Evolutionary conservation across 2,329 filamentous ascomycete genomes (phyloP).

Genomic region (Teratosphaeria pseudoeucalypti): DNA sequence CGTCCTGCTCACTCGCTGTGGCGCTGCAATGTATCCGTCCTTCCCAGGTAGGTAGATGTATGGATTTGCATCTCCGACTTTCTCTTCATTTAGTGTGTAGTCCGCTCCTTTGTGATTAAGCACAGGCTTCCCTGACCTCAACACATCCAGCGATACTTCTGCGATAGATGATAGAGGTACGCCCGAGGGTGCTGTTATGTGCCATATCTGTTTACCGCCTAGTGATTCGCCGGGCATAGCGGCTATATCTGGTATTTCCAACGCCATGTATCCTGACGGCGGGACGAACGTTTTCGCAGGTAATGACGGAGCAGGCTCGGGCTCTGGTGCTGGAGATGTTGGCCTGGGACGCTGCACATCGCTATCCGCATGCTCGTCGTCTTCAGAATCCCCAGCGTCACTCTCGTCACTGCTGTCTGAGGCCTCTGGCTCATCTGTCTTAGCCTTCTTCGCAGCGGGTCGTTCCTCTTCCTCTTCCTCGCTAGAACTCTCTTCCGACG

Average conservation of each 20-base stretch:
- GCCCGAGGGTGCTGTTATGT: slow-evolving; percentile 62
- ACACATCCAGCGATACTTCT: slow-evolving; percentile 52
- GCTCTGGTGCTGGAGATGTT: neutral
- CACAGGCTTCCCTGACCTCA: slow-evolving; percentile 42
- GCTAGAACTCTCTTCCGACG: slow-evolving; percentile 6
- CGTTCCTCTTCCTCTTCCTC: slow-evolving; percentile 4
- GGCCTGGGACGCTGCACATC: neutral
- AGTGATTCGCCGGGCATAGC: slow-evolving; percentile 39
- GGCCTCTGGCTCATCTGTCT: slow-evolving; percentile 1
- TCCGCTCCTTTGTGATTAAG: slow-evolving; percentile 54
- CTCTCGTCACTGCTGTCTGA: slow-evolving; percentile 2
- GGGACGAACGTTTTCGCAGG: slow-evolving; percentile 20
- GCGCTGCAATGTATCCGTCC: slow-evolving; percentile 25
- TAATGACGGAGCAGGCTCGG: slow-evolving; percentile 7
- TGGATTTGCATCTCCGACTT: slow-evolving; percentile 4
- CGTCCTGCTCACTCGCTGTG: slow-evolving; percentile 45
- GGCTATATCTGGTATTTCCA: slow-evolving; percentile 35
- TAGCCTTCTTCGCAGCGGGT: slow-evolving; percentile 8
- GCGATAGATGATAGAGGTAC: slow-evolving; percentile 59
- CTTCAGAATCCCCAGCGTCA: slow-evolving; percentile 1
- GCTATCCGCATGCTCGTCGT: slow-evolving; percentile 1
- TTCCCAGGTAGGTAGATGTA: slow-evolving; percentile 15
- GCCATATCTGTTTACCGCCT: slow-evolving; percentile 67
- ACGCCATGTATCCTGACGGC: slow-evolving; percentile 37
- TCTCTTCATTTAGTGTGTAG: slow-evolving; percentile 34